Evolutionary conservation across 805 yeast genomes (phyloP).

Genomic region (Candida ovalis): DNA sequence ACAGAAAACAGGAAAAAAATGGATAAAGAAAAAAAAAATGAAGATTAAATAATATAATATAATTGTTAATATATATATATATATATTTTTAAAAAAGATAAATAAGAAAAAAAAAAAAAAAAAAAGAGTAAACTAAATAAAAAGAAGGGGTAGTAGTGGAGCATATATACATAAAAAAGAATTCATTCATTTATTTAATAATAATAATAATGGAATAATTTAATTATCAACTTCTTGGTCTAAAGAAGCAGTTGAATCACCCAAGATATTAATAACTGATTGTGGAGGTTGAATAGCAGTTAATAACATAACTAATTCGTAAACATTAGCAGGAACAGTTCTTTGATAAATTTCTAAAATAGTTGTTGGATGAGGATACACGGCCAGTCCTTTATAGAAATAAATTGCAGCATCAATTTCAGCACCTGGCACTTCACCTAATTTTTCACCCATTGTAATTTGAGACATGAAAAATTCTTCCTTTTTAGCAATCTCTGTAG

Average conservation of each 20-base stretch:
- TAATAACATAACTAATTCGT: conserved; percentile 82
- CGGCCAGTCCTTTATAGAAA: conserved; percentile 89
- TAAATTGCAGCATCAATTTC: conserved; percentile 82
- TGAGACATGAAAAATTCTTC: conserved; percentile 79
- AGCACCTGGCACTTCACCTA: conserved; percentile 59
- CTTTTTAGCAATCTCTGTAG: conserved; percentile 61
- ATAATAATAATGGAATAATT: neutral
- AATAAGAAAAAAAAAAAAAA: no score
- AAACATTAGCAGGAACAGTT: conserved; percentile 75
- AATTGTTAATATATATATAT: no score
- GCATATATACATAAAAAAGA: neutral
- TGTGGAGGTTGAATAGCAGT: conserved; percentile 88
- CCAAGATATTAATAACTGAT: conserved; percentile 65
- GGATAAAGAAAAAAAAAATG: no score
- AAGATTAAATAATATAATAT: no score
- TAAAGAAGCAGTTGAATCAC: conserved; percentile 33
- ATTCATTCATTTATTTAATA: neutral
- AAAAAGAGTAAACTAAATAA: no score
- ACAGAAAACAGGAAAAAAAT: no score
- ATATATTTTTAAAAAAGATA: no score
- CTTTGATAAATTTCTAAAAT: conserved; percentile 86
- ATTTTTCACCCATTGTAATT: conserved; percentile 82
- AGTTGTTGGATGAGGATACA: conserved; percentile 93
- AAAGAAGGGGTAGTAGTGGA: no score
- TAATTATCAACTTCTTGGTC: conserved; percentile 13